phyloP scores from a whole-genome alignment of 768 basidiomycete genomes.

The Pleurotus cornucopiae region DNA sequence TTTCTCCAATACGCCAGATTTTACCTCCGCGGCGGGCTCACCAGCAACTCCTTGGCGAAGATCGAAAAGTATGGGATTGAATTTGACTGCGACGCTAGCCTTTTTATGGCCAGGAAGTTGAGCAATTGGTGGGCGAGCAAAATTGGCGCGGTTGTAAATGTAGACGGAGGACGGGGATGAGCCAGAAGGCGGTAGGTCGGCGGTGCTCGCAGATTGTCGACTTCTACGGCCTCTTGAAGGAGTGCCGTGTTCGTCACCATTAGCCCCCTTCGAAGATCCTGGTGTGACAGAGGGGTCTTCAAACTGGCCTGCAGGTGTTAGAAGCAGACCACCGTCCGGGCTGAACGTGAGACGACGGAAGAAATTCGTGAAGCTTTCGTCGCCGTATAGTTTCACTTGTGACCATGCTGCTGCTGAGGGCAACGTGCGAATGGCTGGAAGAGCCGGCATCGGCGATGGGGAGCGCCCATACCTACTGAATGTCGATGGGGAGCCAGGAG shows the following conservation, averaged over 20 bases:
- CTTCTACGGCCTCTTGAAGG: constrained; percentile 58
- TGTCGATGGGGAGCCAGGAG: constrained; percentile 68
- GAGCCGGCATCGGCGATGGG: constrained; percentile 86
- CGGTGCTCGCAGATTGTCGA: constrained; percentile 36
- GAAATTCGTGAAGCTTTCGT: constrained; percentile 93
- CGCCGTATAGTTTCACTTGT: constrained; percentile 83
- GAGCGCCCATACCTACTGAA: constrained; percentile 71
- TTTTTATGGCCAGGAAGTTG: constrained; percentile 97
- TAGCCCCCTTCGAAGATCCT: constrained; percentile 14
- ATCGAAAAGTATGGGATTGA: constrained; percentile 92
- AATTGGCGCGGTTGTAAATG: constrained; percentile 94
- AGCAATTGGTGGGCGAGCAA: constrained; percentile 88
- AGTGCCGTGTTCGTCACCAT: constrained; percentile 25
- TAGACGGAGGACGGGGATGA: constrained; percentile 67
- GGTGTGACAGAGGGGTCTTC: constrained; percentile 78
- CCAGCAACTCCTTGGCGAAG: constrained; percentile 57
- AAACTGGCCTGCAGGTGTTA: constrained; percentile 96
- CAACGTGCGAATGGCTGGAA: constrained; percentile 86
- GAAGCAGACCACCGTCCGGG: constrained; percentile 87
- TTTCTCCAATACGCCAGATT: constrained; percentile 61
- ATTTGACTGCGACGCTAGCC: constrained; percentile 88
- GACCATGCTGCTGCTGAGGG: constrained; percentile 53
- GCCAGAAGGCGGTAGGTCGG: constrained; percentile 36
- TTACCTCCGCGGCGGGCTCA: constrained; percentile 32
- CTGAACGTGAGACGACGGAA: constrained; percentile 93